These are phyloP conservation scores for Aspergillus awamori DNA, from an alignment of 2,329 filamentous ascomycete genomes.

Conservation along the genomic window DNA sequence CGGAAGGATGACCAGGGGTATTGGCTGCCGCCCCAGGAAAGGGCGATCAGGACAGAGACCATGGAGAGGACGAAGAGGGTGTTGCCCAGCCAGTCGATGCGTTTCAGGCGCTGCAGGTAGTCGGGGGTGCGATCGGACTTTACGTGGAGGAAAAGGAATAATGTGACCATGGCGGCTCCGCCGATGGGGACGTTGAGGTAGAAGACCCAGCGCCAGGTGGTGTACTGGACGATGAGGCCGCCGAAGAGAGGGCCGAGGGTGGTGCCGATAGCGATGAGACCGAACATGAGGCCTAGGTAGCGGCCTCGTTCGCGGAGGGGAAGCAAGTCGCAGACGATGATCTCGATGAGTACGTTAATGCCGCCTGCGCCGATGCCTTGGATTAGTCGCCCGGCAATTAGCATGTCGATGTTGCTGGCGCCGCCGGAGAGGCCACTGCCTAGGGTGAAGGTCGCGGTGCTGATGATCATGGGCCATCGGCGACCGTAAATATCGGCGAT, in stretches of 20 bases:
- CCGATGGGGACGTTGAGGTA: slow-evolving; percentile 34
- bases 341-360: slow-evolving; percentile 45
- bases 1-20: slow-evolving; percentile 34
- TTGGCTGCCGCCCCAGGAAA: slow-evolving; percentile 32
- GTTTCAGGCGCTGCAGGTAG: slow-evolving; percentile 8
- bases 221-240: slow-evolving; percentile 29
- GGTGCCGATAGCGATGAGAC: slow-evolving; percentile 42
- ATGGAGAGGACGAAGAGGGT: slow-evolving; percentile 31
- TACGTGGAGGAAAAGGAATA: slow-evolving; percentile 30
- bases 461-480: slow-evolving; percentile 44
- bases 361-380: slow-evolving; percentile 58
- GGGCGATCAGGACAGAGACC: slow-evolving; percentile 30
- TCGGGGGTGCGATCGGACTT: not conserved
- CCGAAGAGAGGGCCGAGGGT: slow-evolving; percentile 50
- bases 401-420: slow-evolving; percentile 46
- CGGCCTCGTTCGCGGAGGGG: slow-evolving; percentile 41
- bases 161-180: slow-evolving; percentile 25
- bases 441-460: slow-evolving; percentile 53
- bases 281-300: slow-evolving; percentile 29
- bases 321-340: slow-evolving; percentile 53
- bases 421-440: slow-evolving; percentile 58
- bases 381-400: slow-evolving; percentile 59
- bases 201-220: slow-evolving; percentile 34
- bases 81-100: slow-evolving; percentile 34
- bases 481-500: slow-evolving; percentile 59